Conservation (phyloP, 2,329 filamentous ascomycete genomes). For the Fusarium nematophilum region DNA sequence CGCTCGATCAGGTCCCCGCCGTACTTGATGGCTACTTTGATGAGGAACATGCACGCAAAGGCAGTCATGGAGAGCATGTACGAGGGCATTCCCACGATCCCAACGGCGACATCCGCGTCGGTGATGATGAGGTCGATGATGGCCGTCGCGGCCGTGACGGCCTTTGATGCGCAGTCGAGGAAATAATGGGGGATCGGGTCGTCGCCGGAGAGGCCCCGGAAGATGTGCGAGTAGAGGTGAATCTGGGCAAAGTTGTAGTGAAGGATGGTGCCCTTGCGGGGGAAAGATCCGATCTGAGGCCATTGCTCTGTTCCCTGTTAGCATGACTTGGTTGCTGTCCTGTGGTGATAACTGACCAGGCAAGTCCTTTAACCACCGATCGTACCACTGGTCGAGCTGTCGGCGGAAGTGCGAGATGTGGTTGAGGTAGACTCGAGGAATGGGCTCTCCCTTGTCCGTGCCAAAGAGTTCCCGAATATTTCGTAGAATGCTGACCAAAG, state of each 20-base stretch:
- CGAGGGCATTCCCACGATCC: conserved; percentile 58
- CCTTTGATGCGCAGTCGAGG: conserved; percentile 48
- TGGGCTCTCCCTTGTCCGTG: conserved; percentile 63
- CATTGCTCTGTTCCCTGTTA: conserved; percentile 50
- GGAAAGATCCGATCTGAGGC: conserved; percentile 53
- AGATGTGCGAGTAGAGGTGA: conserved; percentile 55
- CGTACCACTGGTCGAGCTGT: conserved; percentile 54
- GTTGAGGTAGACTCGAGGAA: conserved; percentile 64
- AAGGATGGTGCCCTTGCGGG: conserved; percentile 53
- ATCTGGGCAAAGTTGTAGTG: conserved; percentile 58
- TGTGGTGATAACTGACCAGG: conserved; percentile 39
- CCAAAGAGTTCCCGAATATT: conserved; percentile 68
- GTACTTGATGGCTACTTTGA: conserved; percentile 59
- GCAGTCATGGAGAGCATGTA: conserved; percentile 65
- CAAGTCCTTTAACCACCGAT: conserved; percentile 50
- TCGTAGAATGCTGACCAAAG: conserved; percentile 67
- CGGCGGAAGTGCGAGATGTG: conserved; percentile 54
- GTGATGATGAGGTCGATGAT: conserved; percentile 58
- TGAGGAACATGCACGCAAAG: conserved; percentile 63
- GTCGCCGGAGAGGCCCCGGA: conserved; percentile 52
- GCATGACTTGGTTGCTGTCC: rapidly evolving
- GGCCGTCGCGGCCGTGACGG: conserved; percentile 53
- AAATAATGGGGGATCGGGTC: conserved; percentile 50
- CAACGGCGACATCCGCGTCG: conserved; percentile 55
- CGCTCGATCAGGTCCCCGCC: conserved; percentile 56